These are phyloP conservation scores for Andrographis paniculata DNA, from an alignment of 305 asterid genomes.

Conservation along the genomic window DNA sequence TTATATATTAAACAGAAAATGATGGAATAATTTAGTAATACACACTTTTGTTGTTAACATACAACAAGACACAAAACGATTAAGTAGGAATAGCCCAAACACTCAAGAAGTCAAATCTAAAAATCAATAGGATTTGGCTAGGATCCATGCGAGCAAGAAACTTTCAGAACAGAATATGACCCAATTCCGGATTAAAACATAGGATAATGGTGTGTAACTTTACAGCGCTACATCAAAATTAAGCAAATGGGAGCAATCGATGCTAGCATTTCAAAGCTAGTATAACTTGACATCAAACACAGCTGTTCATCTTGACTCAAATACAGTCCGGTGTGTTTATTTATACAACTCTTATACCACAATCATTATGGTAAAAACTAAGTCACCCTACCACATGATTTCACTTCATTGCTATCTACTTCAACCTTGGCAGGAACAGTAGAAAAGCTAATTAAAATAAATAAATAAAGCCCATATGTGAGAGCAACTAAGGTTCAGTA, in stretches of 20 bases:
- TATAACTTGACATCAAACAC: not conserved
- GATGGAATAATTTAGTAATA: slow-evolving; percentile 1
- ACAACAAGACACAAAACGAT: slow-evolving; percentile 1
- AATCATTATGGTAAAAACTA: too few relatives aligned
- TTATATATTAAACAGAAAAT: slow-evolving; percentile 13
- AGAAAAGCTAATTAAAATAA: not conserved
- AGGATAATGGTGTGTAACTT: not conserved
- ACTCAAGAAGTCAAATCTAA: too few relatives aligned
- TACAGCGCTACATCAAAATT: not conserved
- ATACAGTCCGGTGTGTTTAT: too few relatives aligned
- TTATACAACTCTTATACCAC: too few relatives aligned
- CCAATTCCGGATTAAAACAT: too few relatives aligned
- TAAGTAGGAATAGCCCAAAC: slow-evolving; percentile 3
- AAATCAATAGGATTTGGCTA: too few relatives aligned
- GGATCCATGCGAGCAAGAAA: too few relatives aligned
- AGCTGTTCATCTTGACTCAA: too few relatives aligned
- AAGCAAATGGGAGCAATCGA: not conserved
- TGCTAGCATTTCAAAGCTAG: not conserved
- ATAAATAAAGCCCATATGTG: not conserved
- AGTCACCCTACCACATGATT: not conserved
- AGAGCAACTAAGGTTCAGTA: slow-evolving; percentile 3
- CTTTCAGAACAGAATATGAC: too few relatives aligned
- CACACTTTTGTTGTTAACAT: too few relatives aligned
- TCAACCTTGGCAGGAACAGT: not conserved
- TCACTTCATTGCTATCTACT: not conserved